Percentiles rank a stretch among this genome's conserved stretches.
Conservation (phyloP, 257 asterid genomes). For the Jacaranda mimosifolia region DNA sequence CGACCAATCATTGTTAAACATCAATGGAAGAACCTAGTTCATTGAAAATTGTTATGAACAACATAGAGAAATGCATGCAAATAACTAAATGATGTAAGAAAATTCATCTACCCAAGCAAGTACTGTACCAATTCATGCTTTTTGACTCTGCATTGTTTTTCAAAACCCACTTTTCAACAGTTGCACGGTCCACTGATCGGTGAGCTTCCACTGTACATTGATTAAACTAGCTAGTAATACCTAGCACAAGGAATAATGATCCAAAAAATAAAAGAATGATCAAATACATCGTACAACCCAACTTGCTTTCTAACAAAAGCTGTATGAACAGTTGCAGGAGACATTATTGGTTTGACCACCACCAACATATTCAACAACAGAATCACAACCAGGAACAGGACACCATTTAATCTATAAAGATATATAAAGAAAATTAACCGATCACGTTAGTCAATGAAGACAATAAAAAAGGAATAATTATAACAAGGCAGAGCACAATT, state of each 20-base stretch:
- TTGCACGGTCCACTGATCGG: conserved; percentile 95
- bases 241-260: conserved; percentile 28
- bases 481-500: too few species aligned
- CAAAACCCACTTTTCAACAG: conserved; percentile 91
- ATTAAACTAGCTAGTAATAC: conserved; percentile 38
- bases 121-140: conserved; percentile 92
- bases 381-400: conserved; percentile 98
- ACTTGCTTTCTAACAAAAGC: conserved; percentile 99
- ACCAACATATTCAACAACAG: conserved; percentile 80
- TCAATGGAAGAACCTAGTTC: not conserved
- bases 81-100: conserved; percentile 5
- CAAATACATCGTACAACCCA: conserved; percentile 33
- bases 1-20: conserved; percentile 3
- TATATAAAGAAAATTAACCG: not conserved
- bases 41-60: not conserved
- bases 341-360: conserved; percentile 97
- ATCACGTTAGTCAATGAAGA: too few species aligned
- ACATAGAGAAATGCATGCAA: not conserved
- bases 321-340: conserved; percentile 83
- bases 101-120: conserved; percentile 11
- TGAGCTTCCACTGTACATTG: conserved; percentile 99
- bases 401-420: conserved; percentile 85
- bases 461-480: too few species aligned
- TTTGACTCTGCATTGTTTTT: conserved; percentile 98
- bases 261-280: conserved; percentile 24